Conservation (phyloP, 2,329 filamentous ascomycete species). For the Annulohypoxylon truncatum region DNA sequence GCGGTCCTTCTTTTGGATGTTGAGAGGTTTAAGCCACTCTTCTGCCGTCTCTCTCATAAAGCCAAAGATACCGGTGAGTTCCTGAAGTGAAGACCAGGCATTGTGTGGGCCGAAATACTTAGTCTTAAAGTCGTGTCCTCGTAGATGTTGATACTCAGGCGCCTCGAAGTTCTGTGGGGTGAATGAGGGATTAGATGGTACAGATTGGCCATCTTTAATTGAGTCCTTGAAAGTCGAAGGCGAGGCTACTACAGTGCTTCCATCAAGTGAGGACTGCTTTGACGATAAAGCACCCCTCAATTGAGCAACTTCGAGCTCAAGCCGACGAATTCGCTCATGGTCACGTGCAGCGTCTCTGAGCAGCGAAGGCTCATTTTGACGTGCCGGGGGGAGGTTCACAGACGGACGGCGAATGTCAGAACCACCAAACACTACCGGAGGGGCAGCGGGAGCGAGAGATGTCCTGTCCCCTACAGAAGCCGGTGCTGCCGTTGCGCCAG, state of each 20-base stretch:
- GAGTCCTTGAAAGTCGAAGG: conserved; percentile 61
- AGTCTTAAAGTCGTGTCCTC: conserved; percentile 69
- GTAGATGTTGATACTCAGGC: conserved; percentile 66
- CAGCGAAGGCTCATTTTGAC: conserved; percentile 52
- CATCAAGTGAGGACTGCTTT: conserved; percentile 61
- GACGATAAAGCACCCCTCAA: conserved; percentile 63
- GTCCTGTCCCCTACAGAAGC: conserved; percentile 56
- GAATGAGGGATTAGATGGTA: conserved; percentile 52
- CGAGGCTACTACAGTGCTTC: conserved; percentile 62
- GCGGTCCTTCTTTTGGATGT: conserved; percentile 67
- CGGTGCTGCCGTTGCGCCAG: conserved; percentile 49
- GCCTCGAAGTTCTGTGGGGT: conserved; percentile 50
- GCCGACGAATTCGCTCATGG: conserved; percentile 67
- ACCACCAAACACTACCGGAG: conserved; percentile 56
- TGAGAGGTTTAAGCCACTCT: conserved; percentile 69
- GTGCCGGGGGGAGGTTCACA: conserved; percentile 49
- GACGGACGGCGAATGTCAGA: conserved; percentile 41
- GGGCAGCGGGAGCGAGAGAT: conserved; percentile 61
- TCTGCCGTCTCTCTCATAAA: conserved; percentile 73
- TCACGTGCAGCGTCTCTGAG: conserved; percentile 60
- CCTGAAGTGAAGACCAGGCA: conserved; percentile 69
- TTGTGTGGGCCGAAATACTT: conserved; percentile 71
- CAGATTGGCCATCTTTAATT: conserved; percentile 51
- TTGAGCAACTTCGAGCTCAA: conserved; percentile 69
- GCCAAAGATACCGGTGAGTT: conserved; percentile 65